These are phyloP conservation scores for Globisporangium splendens DNA, from an alignment of 352 stramenopile genomes.

Conservation along the genomic window DNA sequence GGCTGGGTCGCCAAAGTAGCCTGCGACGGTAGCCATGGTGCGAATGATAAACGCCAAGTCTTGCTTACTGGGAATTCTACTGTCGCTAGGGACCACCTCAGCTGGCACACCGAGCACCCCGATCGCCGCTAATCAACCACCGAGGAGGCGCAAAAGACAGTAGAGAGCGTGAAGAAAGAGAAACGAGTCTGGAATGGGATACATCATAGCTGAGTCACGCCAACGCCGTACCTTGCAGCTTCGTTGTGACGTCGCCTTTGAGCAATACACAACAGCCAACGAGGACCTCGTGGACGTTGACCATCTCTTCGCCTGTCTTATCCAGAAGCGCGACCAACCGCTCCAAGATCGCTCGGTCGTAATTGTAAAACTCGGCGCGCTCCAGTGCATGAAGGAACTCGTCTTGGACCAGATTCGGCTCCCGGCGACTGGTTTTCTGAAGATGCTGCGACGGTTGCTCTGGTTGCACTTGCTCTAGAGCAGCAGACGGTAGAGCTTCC, in stretches of 20 bases:
- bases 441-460: background rate
- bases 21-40: conserved; percentile 36
- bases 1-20: conserved; percentile 55
- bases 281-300: conserved; percentile 41
- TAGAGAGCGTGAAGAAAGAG: background rate
- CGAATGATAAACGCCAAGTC: conserved; percentile 42
- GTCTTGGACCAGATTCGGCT: conserved; percentile 31
- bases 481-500: background rate
- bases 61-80: conserved; percentile 11
- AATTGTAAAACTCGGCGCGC: conserved; percentile 34
- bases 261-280: conserved; percentile 40
- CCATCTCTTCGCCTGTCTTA: conserved; percentile 46
- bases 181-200: background rate
- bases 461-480: background rate
- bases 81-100: conserved; percentile 8
- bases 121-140: conserved; percentile 8
- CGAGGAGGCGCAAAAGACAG: background rate
- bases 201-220: background rate
- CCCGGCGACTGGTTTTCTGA: conserved; percentile 3
- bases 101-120: conserved; percentile 13
- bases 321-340: conserved; percentile 61
- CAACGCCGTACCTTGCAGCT: conserved; percentile 37
- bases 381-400: conserved; percentile 41
- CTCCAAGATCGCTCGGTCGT: conserved; percentile 49
- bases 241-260: conserved; percentile 30